Evolutionary conservation across 2,329 filamentous ascomycete genomes (phyloP).

Genomic region (Phyllosticta capitalensis): DNA sequence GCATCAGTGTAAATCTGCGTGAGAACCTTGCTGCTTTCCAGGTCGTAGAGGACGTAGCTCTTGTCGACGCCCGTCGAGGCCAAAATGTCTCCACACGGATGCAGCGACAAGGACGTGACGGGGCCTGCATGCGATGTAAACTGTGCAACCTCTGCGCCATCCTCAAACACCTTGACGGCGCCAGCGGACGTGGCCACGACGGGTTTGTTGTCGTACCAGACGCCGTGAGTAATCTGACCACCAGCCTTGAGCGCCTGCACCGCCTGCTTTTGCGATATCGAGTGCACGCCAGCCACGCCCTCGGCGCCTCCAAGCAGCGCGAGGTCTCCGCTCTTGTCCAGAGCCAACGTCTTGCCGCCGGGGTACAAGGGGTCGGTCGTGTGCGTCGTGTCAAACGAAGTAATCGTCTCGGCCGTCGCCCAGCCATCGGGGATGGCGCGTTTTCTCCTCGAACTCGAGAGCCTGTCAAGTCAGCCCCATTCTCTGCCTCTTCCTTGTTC

Average conservation of each 20-base stretch:
- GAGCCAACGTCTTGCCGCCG: conserved; percentile 47
- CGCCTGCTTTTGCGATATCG: conserved; percentile 66
- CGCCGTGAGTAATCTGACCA: conserved; percentile 56
- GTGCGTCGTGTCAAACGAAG: conserved; percentile 45
- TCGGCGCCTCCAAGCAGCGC: conserved; percentile 67
- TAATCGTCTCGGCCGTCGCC: conserved; percentile 66
- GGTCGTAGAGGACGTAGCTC: conserved; percentile 83
- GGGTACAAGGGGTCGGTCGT: conserved; percentile 51
- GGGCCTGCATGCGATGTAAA: conserved; percentile 77
- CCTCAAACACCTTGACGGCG: conserved; percentile 68
- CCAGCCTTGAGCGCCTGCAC: conserved; percentile 56
- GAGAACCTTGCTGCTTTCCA: conserved; percentile 56
- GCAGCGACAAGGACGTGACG: conserved; percentile 65
- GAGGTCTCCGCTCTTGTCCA: conserved; percentile 53
- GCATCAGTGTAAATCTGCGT: conserved; percentile 73
- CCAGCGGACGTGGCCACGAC: conserved; percentile 68
- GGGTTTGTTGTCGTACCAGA: conserved; percentile 59
- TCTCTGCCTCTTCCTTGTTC: not conserved
- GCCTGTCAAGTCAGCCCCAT: conserved; percentile 41
- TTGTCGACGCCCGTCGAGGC: conserved; percentile 87
- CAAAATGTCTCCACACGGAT: conserved; percentile 73
- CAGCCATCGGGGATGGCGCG: conserved; percentile 76
- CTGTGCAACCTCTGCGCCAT: conserved; percentile 57
- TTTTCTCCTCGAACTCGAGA: conserved; percentile 85
- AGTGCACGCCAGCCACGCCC: conserved; percentile 67